A percentile compares a stretch with the other conserved stretches of the same genome.
These are phyloP conservation scores for Cyclotella distinguenda DNA, from an alignment of 108 stramenopile genomes.

Conservation along the genomic window DNA sequence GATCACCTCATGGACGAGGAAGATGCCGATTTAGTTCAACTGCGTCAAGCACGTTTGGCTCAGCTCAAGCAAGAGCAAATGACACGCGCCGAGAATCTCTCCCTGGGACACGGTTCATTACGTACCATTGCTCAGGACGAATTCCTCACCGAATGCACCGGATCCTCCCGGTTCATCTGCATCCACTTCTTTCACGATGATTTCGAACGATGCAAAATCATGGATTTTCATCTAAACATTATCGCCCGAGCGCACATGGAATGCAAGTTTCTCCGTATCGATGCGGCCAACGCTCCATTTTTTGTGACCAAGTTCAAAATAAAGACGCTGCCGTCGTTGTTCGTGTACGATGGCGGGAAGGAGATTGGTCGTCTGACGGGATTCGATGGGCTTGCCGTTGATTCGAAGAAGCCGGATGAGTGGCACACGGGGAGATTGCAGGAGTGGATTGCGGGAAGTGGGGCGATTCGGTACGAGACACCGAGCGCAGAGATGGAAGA, in stretches of 20 bases:
- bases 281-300: conserved; percentile 96
- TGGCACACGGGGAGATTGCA: conserved; percentile 71
- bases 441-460: conserved; percentile 68
- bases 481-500: conserved; percentile 51
- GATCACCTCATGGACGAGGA: conserved; percentile 49
- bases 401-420: conserved; percentile 62
- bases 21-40: conserved; percentile 63
- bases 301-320: conserved; percentile 91
- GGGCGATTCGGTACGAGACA: conserved; percentile 67
- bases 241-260: conserved; percentile 74
- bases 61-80: conserved; percentile 71
- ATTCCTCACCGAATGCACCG: conserved; percentile 90
- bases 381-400: conserved; percentile 66
- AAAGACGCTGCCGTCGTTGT: conserved; percentile 67
- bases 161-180: conserved; percentile 63
- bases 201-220: conserved; percentile 92
- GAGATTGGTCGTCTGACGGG: conserved; percentile 70
- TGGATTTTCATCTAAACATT: conserved; percentile 91
- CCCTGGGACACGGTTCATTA: conserved; percentile 93
- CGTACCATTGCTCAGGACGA: conserved; percentile 95
- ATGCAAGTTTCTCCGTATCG: conserved; percentile 90
- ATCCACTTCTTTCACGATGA: conserved; percentile 97
- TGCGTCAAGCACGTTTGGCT: conserved; percentile 82
- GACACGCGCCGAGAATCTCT: conserved; percentile 65
- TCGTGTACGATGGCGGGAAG: conserved; percentile 84